Evolutionary conservation across 2,329 filamentous ascomycete genomes (phyloP).

Genomic region (Venturia asperata): DNA sequence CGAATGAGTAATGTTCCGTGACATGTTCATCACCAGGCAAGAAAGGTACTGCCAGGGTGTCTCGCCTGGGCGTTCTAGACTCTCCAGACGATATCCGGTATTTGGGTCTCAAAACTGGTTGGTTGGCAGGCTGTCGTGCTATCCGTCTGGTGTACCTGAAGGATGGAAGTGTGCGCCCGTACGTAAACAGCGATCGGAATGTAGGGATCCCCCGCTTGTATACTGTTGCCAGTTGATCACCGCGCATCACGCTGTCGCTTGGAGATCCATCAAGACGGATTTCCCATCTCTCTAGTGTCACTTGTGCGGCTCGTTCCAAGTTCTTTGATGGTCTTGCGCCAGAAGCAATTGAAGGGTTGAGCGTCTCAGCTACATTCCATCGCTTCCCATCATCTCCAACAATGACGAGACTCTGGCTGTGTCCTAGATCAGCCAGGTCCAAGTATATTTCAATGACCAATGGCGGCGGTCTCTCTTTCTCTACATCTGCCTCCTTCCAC

Average conservation of each 20-base stretch:
- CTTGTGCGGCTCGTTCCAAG: constrained; percentile 50
- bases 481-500: constrained; percentile 75
- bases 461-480: constrained; percentile 69
- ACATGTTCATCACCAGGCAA: constrained; percentile 53
- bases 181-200: constrained; percentile 80
- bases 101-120: constrained; percentile 60
- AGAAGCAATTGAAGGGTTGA: constrained; percentile 33
- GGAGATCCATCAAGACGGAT: constrained; percentile 49
- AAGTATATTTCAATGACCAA: constrained; percentile 88
- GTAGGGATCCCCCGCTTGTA: constrained; percentile 98
- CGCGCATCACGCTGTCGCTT: constrained; percentile 1
- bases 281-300: constrained; percentile 86
- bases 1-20: constrained; percentile 72
- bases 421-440: constrained; percentile 69
- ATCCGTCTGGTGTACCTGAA: constrained; percentile 77
- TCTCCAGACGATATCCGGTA: constrained; percentile 69
- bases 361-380: constrained; percentile 82
- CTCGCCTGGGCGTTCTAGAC: constrained; percentile 38
- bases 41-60: constrained; percentile 60
- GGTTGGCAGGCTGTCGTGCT: constrained; percentile 59
- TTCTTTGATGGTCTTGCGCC: constrained; percentile 41
- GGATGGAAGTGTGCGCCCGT: constrained; percentile 72
- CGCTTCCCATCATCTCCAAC: constrained; percentile 83
- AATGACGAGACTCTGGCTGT: constrained; percentile 79
- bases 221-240: constrained; percentile 61